Base-by-base conservation (phyloP, 495 filamentous ascomycete species). In the Hypomontagnella submonticulosa region DNA sequence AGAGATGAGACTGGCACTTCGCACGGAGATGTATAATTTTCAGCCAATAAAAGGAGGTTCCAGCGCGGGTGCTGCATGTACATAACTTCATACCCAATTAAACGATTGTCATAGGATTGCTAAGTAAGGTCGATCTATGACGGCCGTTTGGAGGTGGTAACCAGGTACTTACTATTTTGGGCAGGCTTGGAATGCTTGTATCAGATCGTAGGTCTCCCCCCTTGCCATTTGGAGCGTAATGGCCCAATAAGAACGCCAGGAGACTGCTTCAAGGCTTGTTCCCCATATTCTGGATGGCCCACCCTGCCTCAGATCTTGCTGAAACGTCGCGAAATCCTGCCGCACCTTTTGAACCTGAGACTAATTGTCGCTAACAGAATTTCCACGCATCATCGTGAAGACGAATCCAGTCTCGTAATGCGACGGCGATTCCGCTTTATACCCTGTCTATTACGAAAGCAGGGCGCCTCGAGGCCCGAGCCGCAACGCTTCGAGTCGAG, bases 241-340 rank as follows among this genome's bases (percentile, higher is more conserved):
- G 10, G 46, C 8, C 59, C 59, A 69, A 63, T 63, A 18, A 41
- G 49, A 63, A 13, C 0, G 10, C 10, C 11, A 55, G 23, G 23
- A 19, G 7, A 46, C 5, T 30, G 48, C 58, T 42, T 50, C 52
- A 57, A 59, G 64, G 43, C 38, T 42, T 32, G 20, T 55, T 49
- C 66, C 55, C 66, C 66, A 59, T 59, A 69, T 63, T 69, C 59
- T 69, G 44, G 60, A 60, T 60, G 60, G 52, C 55, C 54, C 60
- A 55, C 58, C 44, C 50, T 69, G 66, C 66, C 51, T 69, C 66
- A 69, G 43, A 61, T 68, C 59, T 38, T 40, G 54, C 65, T 68
- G 65, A 68, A 68, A 68, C 65, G 65, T 68, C 65, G 65, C 65
- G 65, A 68, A 63, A 43, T 68, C 59, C 59, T 68, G 54, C 65